Base-by-base conservation (phyloP, 768 basidiomycete species). In the Pleurotus cornucopiae region DNA sequence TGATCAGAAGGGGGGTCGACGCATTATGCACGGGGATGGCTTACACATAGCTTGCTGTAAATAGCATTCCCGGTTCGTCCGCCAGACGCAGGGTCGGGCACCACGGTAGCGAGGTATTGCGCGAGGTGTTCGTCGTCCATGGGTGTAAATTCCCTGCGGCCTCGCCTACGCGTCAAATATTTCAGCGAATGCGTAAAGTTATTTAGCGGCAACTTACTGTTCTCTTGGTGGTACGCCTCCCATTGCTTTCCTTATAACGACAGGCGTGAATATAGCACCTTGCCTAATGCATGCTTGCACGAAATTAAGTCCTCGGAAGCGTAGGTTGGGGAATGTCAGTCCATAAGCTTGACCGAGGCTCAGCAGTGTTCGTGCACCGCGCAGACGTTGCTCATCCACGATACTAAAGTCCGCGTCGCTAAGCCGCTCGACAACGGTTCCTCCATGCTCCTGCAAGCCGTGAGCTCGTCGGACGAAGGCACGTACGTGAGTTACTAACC, bases 101-200 rank as follows among this genome's bases (percentile, higher is more conserved):
- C 64, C 14, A 56, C 57, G 20, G 58, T 58, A 6, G 78, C 74
- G 4, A 80, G 53, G 43, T 71, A 78, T 12, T 62, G 48, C 25
- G 65, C 68, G n/a, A 81, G 57, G 5, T 71, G 54, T 3, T 67
- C 46, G 26, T 77, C 76, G 30, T 82, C 78, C 12, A 71, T 66
- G 5, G 40, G 7, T 0, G 77, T 76, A 47, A 71, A 81, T 38
- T 55, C 46, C 1, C 30, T 60, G 20, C 72, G 71, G 6, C 65
- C 60, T 59, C 6, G 20, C 20, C 5, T 47, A 13, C 25, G 45
- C 38, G 37, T 44, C 20, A n/a, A 14, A 46, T 18, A 37, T 20
- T 30, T 26, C 21, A n/a, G 18, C 23, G n/a, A 26, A 45, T 4
- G 20, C 18, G 34, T n/a, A 39, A 38, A 14, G 39, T 16, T 38